A percentile compares a stretch with the other conserved stretches of the same genome.
Conservation (phyloP, 257 asterid species). For the Schizonepeta tenuifolia region DNA sequence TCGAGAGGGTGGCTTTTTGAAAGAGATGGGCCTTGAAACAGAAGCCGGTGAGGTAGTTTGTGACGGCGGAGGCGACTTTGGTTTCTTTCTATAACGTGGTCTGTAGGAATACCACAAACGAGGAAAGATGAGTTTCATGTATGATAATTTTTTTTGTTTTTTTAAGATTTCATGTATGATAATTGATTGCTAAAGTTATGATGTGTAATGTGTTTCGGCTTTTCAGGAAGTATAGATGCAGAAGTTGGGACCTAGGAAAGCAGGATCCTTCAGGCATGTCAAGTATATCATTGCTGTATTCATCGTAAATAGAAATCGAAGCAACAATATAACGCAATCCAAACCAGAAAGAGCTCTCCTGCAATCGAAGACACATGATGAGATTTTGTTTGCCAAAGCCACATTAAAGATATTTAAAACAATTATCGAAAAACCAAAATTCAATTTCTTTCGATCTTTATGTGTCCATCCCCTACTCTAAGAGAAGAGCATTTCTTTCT, state of each 20-base stretch:
- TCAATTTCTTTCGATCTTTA: background rate
- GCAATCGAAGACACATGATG: slow-evolving; percentile 26
- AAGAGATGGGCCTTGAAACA: slow-evolving; percentile 59
- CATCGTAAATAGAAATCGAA: slow-evolving; percentile 87
- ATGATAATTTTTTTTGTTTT: too few relatives aligned
- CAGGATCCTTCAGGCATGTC: slow-evolving; percentile 97
- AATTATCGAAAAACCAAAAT: background rate
- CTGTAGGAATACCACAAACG: slow-evolving; percentile 45
- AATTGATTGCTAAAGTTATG: background rate
- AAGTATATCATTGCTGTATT: slow-evolving; percentile 90
- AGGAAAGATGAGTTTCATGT: background rate
- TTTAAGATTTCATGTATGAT: too few relatives aligned
- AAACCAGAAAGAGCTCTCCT: slow-evolving; percentile 87
- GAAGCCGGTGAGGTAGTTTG: slow-evolving; percentile 45
- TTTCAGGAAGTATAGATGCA: background rate
- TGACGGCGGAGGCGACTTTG: slow-evolving; percentile 35
- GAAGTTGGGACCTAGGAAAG: slow-evolving; percentile 72
- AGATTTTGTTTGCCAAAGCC: background rate
- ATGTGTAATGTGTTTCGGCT: background rate
- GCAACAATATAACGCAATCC: slow-evolving; percentile 89
- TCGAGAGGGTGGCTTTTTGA: slow-evolving; percentile 56
- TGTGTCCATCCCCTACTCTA: background rate
- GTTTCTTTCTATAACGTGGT: slow-evolving; percentile 61
- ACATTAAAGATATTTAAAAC: background rate
- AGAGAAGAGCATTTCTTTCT: background rate